These are phyloP conservation scores for Tricholomella constricta DNA, from an alignment of 768 basidiomycete genomes.

Conservation along the genomic window DNA sequence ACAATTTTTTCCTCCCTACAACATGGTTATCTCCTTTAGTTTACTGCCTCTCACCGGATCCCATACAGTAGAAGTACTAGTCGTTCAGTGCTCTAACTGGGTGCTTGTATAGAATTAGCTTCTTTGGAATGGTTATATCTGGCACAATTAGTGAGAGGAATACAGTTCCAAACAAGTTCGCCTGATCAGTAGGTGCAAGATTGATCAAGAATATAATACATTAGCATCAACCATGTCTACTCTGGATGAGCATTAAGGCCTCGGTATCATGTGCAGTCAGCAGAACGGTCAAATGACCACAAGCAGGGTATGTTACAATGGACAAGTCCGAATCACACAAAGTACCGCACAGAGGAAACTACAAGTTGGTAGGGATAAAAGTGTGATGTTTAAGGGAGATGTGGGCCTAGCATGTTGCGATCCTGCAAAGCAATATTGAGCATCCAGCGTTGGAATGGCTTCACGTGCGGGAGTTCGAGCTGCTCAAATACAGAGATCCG, in stretches of 20 bases:
- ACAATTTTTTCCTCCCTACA: constrained; percentile 6
- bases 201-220: too few relatives aligned
- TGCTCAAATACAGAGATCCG: constrained; percentile 4
- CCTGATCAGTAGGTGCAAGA: too few relatives aligned
- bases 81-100: constrained; percentile 12
- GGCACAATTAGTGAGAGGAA: background rate
- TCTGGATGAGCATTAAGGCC: too few relatives aligned
- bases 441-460: constrained; percentile 17
- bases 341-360: background rate
- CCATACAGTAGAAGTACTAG: constrained; percentile 19
- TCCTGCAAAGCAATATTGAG: constrained; percentile 1
- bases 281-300: too few relatives aligned
- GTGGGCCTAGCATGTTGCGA: background rate
- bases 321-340: too few relatives aligned
- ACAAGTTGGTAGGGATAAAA: background rate
- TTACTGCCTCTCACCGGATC: constrained; percentile 14
- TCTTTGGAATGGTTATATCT: background rate
- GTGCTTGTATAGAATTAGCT: constrained; percentile 19
- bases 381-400: background rate
- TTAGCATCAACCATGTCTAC: too few relatives aligned
- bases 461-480: constrained; percentile 2
- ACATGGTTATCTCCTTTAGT: constrained; percentile 11
- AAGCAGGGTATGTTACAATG: too few relatives aligned
- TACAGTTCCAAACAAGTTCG: too few relatives aligned
- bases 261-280: too few relatives aligned